Conservation (phyloP, 768 basidiomycete species). For the Rhizopogon vinicolor region DNA sequence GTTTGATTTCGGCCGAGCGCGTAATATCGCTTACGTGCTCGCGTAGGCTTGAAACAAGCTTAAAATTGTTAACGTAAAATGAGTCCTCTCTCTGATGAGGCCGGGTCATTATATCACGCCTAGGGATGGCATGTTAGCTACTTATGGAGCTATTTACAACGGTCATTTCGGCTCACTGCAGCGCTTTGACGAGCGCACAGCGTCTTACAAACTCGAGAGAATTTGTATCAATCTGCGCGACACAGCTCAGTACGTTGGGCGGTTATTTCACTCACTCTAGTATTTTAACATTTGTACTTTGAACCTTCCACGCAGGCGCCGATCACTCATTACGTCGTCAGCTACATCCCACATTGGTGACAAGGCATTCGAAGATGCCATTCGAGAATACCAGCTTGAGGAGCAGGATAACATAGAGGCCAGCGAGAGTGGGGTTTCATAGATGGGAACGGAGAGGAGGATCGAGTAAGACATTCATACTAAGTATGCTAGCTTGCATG, state of each 20-base stretch:
- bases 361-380: not conserved
- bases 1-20: too few species aligned
- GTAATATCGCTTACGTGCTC: too few species aligned
- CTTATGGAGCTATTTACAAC: too few species aligned
- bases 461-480: not conserved
- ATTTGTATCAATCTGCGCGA: not conserved
- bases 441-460: too few species aligned
- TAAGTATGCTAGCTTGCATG: not conserved
- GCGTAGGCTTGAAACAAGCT: too few species aligned
- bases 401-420: not conserved
- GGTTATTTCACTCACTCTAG: not conserved
- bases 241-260: not conserved
- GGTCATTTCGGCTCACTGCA: too few species aligned
- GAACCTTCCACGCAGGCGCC: conserved; percentile 2
- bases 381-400: not conserved
- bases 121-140: too few species aligned
- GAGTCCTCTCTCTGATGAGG: too few species aligned
- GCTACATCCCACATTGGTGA: not conserved
- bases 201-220: not conserved
- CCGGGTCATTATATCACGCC: too few species aligned
- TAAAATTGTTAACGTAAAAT: too few species aligned
- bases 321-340: not conserved
- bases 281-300: not conserved
- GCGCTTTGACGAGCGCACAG: too few species aligned
- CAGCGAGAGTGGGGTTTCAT: not conserved